phyloP scores from a whole-genome alignment of 371 early-diverging fungal genomes.

The Syncephalis fuscata region DNA sequence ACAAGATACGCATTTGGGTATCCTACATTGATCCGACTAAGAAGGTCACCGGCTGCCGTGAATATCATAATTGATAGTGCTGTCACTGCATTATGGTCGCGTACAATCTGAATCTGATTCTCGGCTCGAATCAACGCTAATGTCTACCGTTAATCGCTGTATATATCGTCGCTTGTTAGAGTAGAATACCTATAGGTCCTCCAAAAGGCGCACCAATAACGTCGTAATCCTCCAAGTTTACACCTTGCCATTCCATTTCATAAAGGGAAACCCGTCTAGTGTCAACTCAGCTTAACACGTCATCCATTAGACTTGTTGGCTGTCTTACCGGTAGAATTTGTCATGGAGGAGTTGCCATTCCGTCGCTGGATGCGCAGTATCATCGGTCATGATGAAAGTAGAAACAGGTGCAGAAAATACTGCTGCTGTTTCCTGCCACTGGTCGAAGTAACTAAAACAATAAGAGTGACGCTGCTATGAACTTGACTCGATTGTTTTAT shows the following conservation, averaged over 20 bases:
- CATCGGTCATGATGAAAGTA: background rate
- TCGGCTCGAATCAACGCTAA: constrained; percentile 79
- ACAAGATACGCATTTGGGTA: background rate
- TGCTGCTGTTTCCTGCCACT: no score
- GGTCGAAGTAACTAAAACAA: no score
- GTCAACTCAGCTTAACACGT: background rate
- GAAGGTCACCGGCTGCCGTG: constrained; percentile 66
- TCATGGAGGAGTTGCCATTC: constrained; percentile 33
- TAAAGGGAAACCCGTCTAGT: constrained; percentile 61
- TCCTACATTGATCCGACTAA: constrained; percentile 65
- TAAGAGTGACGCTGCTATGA: no score
- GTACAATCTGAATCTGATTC: constrained; percentile 52
- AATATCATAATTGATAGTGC: constrained; percentile 71
- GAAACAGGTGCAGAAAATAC: no score
- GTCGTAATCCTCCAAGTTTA: constrained; percentile 65
- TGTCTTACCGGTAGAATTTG: constrained; percentile 23
- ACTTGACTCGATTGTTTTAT: no score
- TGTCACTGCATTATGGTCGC: constrained; percentile 47
- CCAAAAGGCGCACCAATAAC: constrained; percentile 76
- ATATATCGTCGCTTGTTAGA: background rate
- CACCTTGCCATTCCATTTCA: constrained; percentile 69
- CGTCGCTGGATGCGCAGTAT: constrained; percentile 20
- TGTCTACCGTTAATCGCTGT: background rate
- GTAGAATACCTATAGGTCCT: constrained; percentile 69
- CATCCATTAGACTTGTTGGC: background rate